These are phyloP conservation scores for Neoconidiobolus thromboides DNA, from an alignment of 371 early-diverging fungal genomes.

Conservation along the genomic window DNA sequence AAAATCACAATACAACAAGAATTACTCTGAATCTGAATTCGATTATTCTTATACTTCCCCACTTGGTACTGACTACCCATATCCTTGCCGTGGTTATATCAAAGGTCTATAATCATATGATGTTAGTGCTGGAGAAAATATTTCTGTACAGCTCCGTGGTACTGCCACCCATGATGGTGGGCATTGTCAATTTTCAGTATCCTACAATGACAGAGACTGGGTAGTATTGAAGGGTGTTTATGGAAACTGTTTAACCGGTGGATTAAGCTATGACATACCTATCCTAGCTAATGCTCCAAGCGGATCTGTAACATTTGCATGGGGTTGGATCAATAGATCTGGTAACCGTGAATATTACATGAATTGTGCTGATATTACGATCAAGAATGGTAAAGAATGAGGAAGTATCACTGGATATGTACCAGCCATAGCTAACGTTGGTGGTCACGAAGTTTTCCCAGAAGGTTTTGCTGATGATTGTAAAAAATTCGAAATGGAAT, in stretches of 20 bases:
- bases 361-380: constrained; percentile 8
- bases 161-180: constrained; percentile 4
- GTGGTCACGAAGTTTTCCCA: not conserved
- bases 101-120: not conserved
- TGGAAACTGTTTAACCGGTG: not conserved
- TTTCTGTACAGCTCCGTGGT: constrained; percentile 11
- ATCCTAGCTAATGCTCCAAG: constrained; percentile 20
- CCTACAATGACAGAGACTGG: constrained; percentile 13
- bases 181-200: constrained; percentile 6
- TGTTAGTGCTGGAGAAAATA: constrained; percentile 13
- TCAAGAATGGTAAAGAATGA: not conserved
- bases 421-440: constrained; percentile 12
- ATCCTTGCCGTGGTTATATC: not conserved
- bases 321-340: constrained; percentile 3
- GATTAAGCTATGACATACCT: constrained; percentile 12
- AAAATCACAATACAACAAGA: not conserved
- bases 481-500: not conserved
- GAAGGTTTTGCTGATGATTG: not conserved
- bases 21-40: not conserved
- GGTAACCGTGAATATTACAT: constrained; percentile 4
- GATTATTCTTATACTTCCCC: not conserved
- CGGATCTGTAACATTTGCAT: constrained; percentile 10
- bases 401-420: constrained; percentile 11
- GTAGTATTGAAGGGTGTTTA: constrained; percentile 4
- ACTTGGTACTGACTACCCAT: not conserved